Base-by-base conservation (phyloP, 2,329 filamentous ascomycete species). In the Beauveria caledonica region DNA sequence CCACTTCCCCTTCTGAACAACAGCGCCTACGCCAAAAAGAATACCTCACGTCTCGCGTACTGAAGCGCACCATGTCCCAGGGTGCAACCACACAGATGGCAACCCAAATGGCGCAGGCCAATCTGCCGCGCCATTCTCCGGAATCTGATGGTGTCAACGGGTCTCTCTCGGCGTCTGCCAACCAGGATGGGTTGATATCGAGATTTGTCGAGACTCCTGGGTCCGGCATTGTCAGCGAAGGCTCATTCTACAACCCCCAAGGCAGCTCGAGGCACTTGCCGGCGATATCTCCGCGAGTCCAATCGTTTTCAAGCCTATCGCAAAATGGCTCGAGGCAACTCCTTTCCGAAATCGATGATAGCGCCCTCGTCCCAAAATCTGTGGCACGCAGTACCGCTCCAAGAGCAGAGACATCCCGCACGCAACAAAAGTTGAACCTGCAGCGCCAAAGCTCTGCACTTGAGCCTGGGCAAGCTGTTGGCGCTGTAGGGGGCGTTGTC, bases 341-440 rank as follows among this genome's bases (percentile, higher is more conserved):
- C 58, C 62, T 67, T 51, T 55, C 66, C 3, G 66, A 68, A 5
- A 56, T 62, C 13, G 71, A 75, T 11, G 74, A 77, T 59, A 80
- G 78, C 60, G 78, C 76, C 40, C 69, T 83, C 15, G 75, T 78
- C 3, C 80, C 78, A 27, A 76, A 75, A 68, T 71, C 69, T 67
- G 76, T 64, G 66, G 73, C 67, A 66, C 72, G 74, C 64, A 73
- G 65, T 64, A 77, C 67, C 19, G 73, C 73, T 1, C 74, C 74
- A 1, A 71, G 78, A 1, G 78, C 80, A 1, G 80, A 84, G 62
- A 79, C 83, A 64, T 89, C 86, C 58, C 80, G 88, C 15, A 89
- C 86, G 1, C 87, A 90, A 72, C 87, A 90, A 70, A 91, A 91
- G 67, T 77, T 91, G 15, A 87, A 89, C 73, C 78, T 91, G 1